Conservation (phyloP, 345 rosid genomes). For the Boechera stricta region DNA sequence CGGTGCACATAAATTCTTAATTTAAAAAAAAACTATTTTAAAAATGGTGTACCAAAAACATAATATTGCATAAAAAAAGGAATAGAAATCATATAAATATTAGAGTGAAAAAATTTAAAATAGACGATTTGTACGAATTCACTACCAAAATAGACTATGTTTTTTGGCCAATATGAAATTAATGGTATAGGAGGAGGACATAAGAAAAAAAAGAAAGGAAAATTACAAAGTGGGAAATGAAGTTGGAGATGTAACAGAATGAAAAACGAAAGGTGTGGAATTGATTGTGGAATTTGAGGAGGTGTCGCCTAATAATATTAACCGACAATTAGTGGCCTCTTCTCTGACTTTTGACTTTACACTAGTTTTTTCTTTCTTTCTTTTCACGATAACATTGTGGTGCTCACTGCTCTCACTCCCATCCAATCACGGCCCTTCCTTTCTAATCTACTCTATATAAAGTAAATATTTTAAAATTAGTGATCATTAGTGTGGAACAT, state of each 20-base stretch:
- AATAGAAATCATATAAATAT: neutral
- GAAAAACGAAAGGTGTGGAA: conserved; percentile 42
- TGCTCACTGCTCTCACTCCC: conserved; percentile 31
- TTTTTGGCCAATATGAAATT: conserved; percentile 7
- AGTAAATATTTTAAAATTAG: neutral
- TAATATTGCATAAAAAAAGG: neutral
- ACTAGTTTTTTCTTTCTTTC: conserved; percentile 15
- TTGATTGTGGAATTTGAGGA: conserved; percentile 23
- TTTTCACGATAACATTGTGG: conserved; percentile 25
- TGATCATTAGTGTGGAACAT: conserved; percentile 32
- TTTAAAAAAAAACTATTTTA: neutral
- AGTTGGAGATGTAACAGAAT: conserved; percentile 41
- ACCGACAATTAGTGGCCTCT: conserved; percentile 41
- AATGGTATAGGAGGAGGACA: conserved; percentile 27
- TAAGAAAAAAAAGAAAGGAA: neutral
- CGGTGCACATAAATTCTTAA: neutral
- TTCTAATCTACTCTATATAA: conserved; percentile 9
- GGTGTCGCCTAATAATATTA: conserved; percentile 24
- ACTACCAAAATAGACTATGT: conserved; percentile 19
- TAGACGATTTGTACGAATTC: conserved; percentile 14
- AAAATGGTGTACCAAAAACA: neutral
- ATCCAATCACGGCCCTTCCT: conserved; percentile 39
- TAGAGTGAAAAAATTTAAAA: neutral
- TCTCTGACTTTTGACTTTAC: conserved; percentile 35
- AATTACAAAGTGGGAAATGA: conserved; percentile 12